Percentiles rank a stretch among this genome's conserved stretches.
These are phyloP conservation scores for Neopestalotiopsis sp. DNA, from an alignment of 2,329 filamentous ascomycete genomes.

Conservation along the genomic window DNA sequence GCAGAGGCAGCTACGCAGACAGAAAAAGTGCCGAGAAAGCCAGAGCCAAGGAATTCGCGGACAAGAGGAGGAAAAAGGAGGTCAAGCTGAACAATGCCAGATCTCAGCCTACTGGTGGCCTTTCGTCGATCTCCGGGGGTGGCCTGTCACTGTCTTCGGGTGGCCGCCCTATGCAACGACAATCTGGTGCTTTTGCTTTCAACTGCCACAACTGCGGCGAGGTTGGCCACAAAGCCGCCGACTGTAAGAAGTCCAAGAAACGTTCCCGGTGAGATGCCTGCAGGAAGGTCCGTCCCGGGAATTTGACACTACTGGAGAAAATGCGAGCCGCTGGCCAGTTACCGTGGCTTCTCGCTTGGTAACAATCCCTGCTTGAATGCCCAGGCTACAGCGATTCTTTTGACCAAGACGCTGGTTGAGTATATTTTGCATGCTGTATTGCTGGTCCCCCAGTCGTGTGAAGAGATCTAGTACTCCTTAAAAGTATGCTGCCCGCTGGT, in stretches of 20 bases:
- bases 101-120: conserved; percentile 29
- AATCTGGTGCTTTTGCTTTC: conserved; percentile 10
- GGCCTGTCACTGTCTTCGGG: conserved; percentile 36
- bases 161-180: conserved; percentile 15
- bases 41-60: conserved; percentile 57
- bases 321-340: background rate
- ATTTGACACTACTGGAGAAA: background rate
- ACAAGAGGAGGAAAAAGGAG: conserved; percentile 68
- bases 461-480: conserved; percentile 6
- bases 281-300: background rate
- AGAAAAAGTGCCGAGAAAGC: conserved; percentile 54
- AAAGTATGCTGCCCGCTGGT: background rate
- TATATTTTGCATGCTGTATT: background rate
- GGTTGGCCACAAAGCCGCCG: conserved; percentile 15
- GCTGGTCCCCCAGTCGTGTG: background rate
- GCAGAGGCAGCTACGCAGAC: conserved; percentile 47
- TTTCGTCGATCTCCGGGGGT: conserved; percentile 62
- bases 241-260: conserved; percentile 18
- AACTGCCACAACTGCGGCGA: conserved; percentile 22
- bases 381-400: background rate
- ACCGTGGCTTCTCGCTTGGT: background rate
- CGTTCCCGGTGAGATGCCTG: conserved; percentile 12
- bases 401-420: background rate
- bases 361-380: background rate
- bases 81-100: conserved; percentile 63